Evolutionary conservation across 2,329 filamentous ascomycete genomes (phyloP).

Genomic region (Endocalyx cinctus): DNA sequence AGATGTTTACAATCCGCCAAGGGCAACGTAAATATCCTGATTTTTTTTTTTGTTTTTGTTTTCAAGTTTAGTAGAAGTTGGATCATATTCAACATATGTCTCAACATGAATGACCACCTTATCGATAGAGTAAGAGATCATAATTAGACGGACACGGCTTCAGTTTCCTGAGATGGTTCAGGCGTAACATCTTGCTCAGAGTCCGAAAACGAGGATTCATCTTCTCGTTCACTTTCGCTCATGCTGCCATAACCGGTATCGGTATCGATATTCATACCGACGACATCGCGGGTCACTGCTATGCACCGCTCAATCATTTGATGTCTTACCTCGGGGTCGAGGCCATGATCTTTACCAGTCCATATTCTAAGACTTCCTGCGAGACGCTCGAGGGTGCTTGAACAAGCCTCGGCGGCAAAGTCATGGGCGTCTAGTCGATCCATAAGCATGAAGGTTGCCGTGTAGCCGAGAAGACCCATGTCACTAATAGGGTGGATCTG

Average conservation of each 20-base stretch:
- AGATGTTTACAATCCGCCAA: no score
- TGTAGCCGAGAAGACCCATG: slow-evolving; percentile 56
- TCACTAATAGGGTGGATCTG: slow-evolving; percentile 35
- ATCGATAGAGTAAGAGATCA: no score
- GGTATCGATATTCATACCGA: slow-evolving; percentile 56
- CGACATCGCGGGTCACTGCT: slow-evolving; percentile 48
- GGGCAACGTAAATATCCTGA: no score
- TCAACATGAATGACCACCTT: no score
- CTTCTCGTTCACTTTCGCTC: slow-evolving; percentile 12
- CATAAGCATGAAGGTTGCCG: slow-evolving; percentile 55
- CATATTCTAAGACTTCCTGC: slow-evolving; percentile 56
- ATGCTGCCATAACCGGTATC: slow-evolving; percentile 51
- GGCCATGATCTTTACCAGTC: slow-evolving; percentile 49
- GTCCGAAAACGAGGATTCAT: no score
- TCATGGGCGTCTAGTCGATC: slow-evolving; percentile 45
- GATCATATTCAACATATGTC: no score
- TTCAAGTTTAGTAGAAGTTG: no score
- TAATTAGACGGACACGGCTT: slow-evolving; percentile 6
- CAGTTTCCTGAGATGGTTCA: no score
- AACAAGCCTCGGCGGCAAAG: slow-evolving; percentile 42
- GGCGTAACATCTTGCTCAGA: no score
- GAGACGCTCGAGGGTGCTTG: slow-evolving; percentile 48
- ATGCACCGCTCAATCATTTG: slow-evolving; percentile 54
- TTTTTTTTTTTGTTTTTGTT: no score
- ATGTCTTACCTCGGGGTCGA: slow-evolving; percentile 47